phyloP scores from a whole-genome alignment of 2,329 filamentous ascomycete genomes.

The Cryphonectria parasitica region DNA sequence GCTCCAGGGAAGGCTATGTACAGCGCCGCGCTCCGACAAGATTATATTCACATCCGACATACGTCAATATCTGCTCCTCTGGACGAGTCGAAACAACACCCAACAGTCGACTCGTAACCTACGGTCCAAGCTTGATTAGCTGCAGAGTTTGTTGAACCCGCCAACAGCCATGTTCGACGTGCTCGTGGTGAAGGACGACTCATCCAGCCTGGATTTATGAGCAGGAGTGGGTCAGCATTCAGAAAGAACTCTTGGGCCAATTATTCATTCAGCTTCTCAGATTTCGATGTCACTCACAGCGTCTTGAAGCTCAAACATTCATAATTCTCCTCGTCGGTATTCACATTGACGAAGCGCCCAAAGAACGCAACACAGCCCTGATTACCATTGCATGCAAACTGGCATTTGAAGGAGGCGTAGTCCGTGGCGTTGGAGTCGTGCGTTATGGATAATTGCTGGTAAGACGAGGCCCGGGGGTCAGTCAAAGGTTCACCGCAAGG shows the following conservation, averaged over 20 bases:
- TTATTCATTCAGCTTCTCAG: not conserved
- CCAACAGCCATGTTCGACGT: conserved; percentile 33
- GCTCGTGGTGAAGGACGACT: conserved; percentile 30
- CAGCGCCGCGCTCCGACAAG: not conserved
- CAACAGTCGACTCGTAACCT: not conserved
- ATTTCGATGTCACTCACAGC: conserved; percentile 22
- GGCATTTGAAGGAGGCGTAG: conserved; percentile 38
- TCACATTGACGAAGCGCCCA: conserved; percentile 33
- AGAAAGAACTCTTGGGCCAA: no score
- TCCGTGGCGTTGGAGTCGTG: conserved; percentile 29
- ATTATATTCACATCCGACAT: not conserved
- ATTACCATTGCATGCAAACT: conserved; percentile 36
- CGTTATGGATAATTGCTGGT: conserved; percentile 28
- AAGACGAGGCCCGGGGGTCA: not conserved
- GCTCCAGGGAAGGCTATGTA: not conserved
- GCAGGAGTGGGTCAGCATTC: not conserved
- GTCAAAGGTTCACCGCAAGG: not conserved
- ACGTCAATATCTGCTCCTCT: not conserved
- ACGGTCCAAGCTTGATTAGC: not conserved
- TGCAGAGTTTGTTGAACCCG: conserved; percentile 36
- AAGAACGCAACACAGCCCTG: conserved; percentile 35
- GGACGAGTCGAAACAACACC: not conserved
- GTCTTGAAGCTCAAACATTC: conserved; percentile 29
- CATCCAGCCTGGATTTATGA: conserved; percentile 30
- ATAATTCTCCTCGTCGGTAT: conserved; percentile 22